These are phyloP conservation scores for Chalara sp. DNA, from an alignment of 2,329 filamentous ascomycete species.

Conservation along the genomic window DNA sequence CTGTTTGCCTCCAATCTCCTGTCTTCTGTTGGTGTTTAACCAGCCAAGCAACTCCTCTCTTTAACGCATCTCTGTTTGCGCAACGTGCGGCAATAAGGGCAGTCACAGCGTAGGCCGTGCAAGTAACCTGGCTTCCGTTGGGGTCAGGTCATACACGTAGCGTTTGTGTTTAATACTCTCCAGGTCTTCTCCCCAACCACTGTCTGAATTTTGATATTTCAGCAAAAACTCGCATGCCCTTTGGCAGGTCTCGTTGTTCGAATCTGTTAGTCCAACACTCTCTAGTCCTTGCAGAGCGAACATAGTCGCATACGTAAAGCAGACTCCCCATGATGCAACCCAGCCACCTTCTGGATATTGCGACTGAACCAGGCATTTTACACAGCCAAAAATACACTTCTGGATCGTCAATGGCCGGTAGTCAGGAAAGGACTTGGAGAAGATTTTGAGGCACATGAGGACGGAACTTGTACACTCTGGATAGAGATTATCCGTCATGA, in stretches of 20 bases:
- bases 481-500: constrained; percentile 1
- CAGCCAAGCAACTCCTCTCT: no score
- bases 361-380: background rate
- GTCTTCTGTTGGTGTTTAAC: no score
- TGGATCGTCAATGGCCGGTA: background rate
- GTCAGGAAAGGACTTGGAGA: background rate
- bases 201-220: constrained; percentile 77
- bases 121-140: no score
- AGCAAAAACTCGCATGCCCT: constrained; percentile 80
- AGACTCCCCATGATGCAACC: constrained; percentile 96
- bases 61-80: no score
- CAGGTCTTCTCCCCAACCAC: no score
- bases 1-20: no score
- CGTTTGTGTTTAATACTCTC: no score
- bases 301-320: constrained; percentile 94
- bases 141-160: no score
- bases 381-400: background rate
- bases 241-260: constrained; percentile 60
- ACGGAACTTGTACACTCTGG: background rate
- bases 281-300: constrained; percentile 83
- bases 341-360: constrained; percentile 67
- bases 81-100: no score
- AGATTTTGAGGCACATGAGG: background rate
- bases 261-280: constrained; percentile 72
- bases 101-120: no score